Evolutionary conservation across 1,139 yeast genomes (phyloP), one percentile per base, ranked within the genome.

Genomic region (Taphrina pruni): DNA sequence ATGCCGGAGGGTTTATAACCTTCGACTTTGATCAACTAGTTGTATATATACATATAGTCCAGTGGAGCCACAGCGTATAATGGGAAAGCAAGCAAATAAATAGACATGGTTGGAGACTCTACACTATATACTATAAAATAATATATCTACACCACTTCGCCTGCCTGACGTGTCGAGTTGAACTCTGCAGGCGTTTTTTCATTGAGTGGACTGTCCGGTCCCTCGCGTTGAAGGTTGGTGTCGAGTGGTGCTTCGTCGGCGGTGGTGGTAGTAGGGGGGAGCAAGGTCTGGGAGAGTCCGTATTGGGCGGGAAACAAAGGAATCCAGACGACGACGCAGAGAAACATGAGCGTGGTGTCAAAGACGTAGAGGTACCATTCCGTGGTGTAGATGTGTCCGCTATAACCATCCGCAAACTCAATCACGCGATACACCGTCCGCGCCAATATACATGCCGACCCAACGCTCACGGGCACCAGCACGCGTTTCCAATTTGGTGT

Each of bases 371-470:
- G 73, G 71, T 75, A 81, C 62, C 75, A 77, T 70, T 82, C 85
- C 71, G 81, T 81, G 1, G 76, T 70, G 43, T 76, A 75, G 50
- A 81, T 74, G 61, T 70, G 75, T 0, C 85, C 85, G 50, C 73
- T 72, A 62, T 70, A 75, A 0, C 85, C 85, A 72, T 80, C 76
- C 14, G 77, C 70, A 69, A 77, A 81, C 71, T 83, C 85, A 17
- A 80, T 74, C 0, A 79, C 75, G 71, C 85, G 77, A 65, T 79
- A 80, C 32, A 82, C 75, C 8, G 83, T 81, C 74, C 85, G 78
- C n/a, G 80, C 70, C 64, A 82, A 72, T 66, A 83, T 80, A 43
- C 81, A 73, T 11, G 76, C 48, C 36, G 82, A 78, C 38, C 76
- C 74, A 0, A 73, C 61, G 36, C 79, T 75, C 32, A 82, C 71